A percentile compares a stretch with the other conserved stretches of the same genome.
These are phyloP conservation scores for Crucibulum laeve DNA, from an alignment of 768 basidiomycete genomes.

Conservation along the genomic window DNA sequence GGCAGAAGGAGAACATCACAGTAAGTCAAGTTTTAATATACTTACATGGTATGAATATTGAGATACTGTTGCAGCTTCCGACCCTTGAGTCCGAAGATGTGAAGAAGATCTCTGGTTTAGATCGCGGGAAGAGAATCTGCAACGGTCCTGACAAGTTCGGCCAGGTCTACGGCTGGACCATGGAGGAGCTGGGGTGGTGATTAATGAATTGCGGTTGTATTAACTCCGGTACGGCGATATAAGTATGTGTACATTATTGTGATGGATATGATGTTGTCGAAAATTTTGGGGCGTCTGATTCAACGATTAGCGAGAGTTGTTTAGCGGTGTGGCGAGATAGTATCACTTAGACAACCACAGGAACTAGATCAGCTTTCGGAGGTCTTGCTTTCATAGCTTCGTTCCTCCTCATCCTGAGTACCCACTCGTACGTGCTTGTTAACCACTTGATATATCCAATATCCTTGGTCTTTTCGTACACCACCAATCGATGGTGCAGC, in stretches of 20 bases:
- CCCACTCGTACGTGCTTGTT: conserved; percentile 68
- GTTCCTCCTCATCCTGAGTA: conserved; percentile 58
- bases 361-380: background rate
- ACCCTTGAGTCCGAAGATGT: background rate
- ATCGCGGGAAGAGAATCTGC: background rate
- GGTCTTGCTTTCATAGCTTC: conserved; percentile 29
- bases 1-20: conserved; percentile 40
- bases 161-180: background rate
- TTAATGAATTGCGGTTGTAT: too few relatives aligned
- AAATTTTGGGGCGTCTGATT: too few relatives aligned
- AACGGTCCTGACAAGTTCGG: background rate
- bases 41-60: too few relatives aligned
- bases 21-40: too few relatives aligned
- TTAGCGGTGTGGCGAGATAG: too few relatives aligned
- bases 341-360: background rate
- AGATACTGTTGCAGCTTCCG: background rate
- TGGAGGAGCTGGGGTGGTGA: background rate
- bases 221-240: too few relatives aligned
- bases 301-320: too few relatives aligned
- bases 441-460: conserved; percentile 71
- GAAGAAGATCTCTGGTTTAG: background rate
- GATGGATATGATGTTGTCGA: too few relatives aligned
- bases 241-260: too few relatives aligned
- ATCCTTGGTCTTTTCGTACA: conserved; percentile 33
- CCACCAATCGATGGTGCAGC: conserved; percentile 70